Conservation (phyloP, 2,329 filamentous ascomycete species). For the Ustulina deusta region DNA sequence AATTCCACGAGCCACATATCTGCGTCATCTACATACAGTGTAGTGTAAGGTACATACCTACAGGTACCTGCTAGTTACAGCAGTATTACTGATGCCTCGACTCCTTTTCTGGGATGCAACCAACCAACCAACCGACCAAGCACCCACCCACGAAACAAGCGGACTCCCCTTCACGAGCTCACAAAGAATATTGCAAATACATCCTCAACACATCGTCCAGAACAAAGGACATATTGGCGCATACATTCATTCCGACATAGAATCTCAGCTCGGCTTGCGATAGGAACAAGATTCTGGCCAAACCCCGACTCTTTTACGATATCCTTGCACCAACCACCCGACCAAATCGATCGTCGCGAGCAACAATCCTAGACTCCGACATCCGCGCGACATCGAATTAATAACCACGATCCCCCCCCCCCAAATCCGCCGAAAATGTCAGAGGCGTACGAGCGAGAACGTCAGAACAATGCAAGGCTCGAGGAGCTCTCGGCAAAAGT, state of each 20-base stretch:
- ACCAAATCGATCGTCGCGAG: background rate
- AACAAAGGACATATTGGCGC: background rate
- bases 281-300: background rate
- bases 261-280: conserved; percentile 5
- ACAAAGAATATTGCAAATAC: conserved; percentile 3
- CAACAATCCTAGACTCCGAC: background rate
- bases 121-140: conserved; percentile 19
- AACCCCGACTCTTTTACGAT: background rate
- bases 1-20: conserved; percentile 43
- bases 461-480: conserved; percentile 94
- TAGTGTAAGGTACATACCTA: background rate
- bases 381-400: background rate
- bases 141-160: conserved; percentile 8
- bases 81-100: conserved; percentile 10
- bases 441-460: conserved; percentile 82
- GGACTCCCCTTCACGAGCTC: conserved; percentile 2
- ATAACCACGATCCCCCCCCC: background rate
- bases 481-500: conserved; percentile 93
- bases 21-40: conserved; percentile 42
- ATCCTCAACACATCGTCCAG: background rate
- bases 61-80: background rate
- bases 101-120: conserved; percentile 34
- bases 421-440: conserved; percentile 64
- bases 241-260: conserved; percentile 5
- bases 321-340: conserved; percentile 5